Conservation (phyloP, 352 stramenopile genomes). For the Globisporangium acanthophoron region DNA sequence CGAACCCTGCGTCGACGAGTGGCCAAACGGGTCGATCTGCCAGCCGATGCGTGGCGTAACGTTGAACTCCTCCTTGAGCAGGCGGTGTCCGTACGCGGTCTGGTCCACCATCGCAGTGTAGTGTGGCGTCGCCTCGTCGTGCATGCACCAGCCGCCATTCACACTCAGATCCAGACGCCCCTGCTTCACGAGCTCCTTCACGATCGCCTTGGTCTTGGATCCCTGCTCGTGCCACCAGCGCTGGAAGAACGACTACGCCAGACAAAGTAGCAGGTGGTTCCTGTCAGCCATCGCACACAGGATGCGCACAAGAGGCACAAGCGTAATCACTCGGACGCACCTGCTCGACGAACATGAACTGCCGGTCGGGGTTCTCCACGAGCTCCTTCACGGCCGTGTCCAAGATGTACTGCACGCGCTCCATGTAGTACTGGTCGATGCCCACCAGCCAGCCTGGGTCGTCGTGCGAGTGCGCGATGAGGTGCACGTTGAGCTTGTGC, state of each 20-base stretch:
- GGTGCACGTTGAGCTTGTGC: constrained; percentile 92
- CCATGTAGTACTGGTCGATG: constrained; percentile 96
- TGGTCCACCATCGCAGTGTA: constrained; percentile 98
- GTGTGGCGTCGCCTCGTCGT: constrained; percentile 96
- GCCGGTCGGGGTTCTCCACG: constrained; percentile 82
- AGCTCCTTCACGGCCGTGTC: constrained; percentile 90
- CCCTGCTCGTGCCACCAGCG: constrained; percentile 94
- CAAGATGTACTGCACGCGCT: constrained; percentile 94
- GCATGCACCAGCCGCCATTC: constrained; percentile 98
- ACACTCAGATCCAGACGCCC: constrained; percentile 90
- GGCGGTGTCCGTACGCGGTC: constrained; percentile 94
- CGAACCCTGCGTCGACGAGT: constrained; percentile 89
- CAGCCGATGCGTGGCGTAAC: constrained; percentile 93
- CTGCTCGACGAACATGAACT: constrained; percentile 94
- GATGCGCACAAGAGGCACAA: not conserved
- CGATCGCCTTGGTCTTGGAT: constrained; percentile 50
- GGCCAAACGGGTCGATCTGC: constrained; percentile 98
- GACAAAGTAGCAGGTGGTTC: not conserved
- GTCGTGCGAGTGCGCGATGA: constrained; percentile 96
- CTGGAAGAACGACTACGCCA: constrained; percentile 89
- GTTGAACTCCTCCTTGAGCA: constrained; percentile 93
- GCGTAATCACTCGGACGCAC: constrained; percentile 7
- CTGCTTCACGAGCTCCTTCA: constrained; percentile 88
- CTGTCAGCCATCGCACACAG: no score
- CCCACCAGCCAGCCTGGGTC: constrained; percentile 95